A percentile compares a stretch with the other conserved stretches of the same genome.
Conservation (phyloP, 768 basidiomycete species). For the Boletus fagicola region DNA sequence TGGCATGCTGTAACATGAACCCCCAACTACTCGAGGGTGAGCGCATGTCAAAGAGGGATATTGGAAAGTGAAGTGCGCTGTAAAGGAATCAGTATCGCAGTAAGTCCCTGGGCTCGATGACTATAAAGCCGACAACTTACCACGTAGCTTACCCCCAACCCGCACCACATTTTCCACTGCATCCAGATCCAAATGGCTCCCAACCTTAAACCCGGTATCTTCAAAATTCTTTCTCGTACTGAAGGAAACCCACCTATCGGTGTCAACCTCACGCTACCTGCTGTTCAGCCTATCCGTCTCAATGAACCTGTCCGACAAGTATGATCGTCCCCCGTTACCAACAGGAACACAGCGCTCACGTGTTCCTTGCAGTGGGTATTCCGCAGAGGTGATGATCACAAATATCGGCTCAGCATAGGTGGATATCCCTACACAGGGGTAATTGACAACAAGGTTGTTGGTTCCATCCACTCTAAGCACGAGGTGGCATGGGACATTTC, state of each 20-base stretch:
- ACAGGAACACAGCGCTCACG: neutral
- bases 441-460: too few relatives aligned
- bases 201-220: fast-evolving
- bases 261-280: neutral
- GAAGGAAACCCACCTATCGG: neutral
- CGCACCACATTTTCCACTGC: neutral
- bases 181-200: neutral
- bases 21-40: too few relatives aligned
- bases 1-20: too few relatives aligned
- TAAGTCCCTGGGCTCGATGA: neutral
- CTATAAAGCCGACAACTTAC: neutral
- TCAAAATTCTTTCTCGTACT: neutral
- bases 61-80: too few relatives aligned
- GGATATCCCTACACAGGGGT: too few relatives aligned
- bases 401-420: too few relatives aligned
- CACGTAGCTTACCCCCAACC: neutral
- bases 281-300: neutral
- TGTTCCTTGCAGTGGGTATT: neutral
- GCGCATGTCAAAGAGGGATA: too few relatives aligned
- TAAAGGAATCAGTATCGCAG: too few relatives aligned
- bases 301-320: neutral
- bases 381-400: neutral
- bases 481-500: too few relatives aligned
- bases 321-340: neutral
- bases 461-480: too few relatives aligned